Evolutionary conservation across 495 filamentous ascomycete species (phyloP).

Genomic region (Penicillium lividum): DNA sequence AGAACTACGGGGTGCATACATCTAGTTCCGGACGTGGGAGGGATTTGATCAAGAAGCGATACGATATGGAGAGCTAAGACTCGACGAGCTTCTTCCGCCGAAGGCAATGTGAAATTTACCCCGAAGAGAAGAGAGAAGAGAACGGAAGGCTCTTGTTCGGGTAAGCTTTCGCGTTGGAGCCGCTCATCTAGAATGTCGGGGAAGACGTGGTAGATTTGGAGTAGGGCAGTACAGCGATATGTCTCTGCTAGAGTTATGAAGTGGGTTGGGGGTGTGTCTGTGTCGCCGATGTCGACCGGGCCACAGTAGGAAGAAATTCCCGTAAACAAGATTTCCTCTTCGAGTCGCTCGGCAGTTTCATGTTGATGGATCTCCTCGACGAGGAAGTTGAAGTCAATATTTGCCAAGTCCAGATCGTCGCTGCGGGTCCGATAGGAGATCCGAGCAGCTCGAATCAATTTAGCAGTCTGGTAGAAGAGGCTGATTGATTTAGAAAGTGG

Average conservation of each 20-base stretch:
- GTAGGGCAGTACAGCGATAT: slow-evolving; percentile 27
- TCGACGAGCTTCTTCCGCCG: slow-evolving; percentile 19
- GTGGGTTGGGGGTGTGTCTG: slow-evolving; percentile 28
- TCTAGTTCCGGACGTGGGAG: slow-evolving; percentile 26
- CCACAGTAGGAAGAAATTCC: slow-evolving; percentile 28
- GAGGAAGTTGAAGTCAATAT: slow-evolving; percentile 22
- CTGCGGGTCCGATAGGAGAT: slow-evolving; percentile 17
- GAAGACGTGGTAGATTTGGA: slow-evolving; percentile 32
- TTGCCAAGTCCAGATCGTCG: slow-evolving; percentile 14
- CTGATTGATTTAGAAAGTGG: slow-evolving; percentile 23
- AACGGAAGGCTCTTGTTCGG: slow-evolving; percentile 15
- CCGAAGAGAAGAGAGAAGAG: slow-evolving; percentile 23
- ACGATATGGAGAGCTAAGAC: slow-evolving; percentile 27
- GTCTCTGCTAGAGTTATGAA: slow-evolving; percentile 28
- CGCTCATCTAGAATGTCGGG: slow-evolving; percentile 26
- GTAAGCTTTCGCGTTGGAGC: slow-evolving; percentile 11
- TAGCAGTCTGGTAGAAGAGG: slow-evolving; percentile 25
- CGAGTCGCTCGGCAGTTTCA: slow-evolving; percentile 21
- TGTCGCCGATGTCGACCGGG: slow-evolving; percentile 27
- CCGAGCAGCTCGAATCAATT: slow-evolving; percentile 21
- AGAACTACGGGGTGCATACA: slow-evolving; percentile 28
- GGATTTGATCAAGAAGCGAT: slow-evolving; percentile 27
- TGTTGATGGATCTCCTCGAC: slow-evolving; percentile 26
- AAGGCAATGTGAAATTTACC: slow-evolving; percentile 5
- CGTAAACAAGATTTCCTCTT: slow-evolving; percentile 26